Conservation (phyloP, 768 basidiomycete species). For the Naganishia kalamii region DNA sequence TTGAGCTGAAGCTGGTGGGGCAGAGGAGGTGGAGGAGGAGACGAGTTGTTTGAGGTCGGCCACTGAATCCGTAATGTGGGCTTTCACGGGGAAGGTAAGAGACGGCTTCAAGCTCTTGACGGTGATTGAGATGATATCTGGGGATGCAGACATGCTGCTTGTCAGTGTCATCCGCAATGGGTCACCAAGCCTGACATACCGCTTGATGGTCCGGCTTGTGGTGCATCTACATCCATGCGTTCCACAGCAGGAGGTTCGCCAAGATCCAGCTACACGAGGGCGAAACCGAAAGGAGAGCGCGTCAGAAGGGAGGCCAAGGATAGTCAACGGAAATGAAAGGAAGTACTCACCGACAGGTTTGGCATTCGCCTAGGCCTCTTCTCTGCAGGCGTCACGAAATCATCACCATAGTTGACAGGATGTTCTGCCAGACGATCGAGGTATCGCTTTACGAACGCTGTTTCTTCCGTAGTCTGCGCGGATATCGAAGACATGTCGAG, state of each 20-base stretch:
- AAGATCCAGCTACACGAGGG: constrained; percentile 25
- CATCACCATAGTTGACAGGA: constrained; percentile 39
- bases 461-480: constrained; percentile 31
- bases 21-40: constrained; percentile 52
- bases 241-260: constrained; percentile 14
- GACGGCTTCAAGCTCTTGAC: constrained; percentile 91
- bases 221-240: background rate
- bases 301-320: background rate
- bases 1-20: constrained; percentile 62
- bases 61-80: constrained; percentile 74
- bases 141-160: background rate
- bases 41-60: constrained; percentile 70
- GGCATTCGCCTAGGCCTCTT: constrained; percentile 43
- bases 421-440: constrained; percentile 41
- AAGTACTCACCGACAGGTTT: constrained; percentile 37
- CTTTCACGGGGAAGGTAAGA: constrained; percentile 61
- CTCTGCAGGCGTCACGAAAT: constrained; percentile 41
- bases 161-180: background rate
- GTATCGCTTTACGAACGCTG: constrained; percentile 44
- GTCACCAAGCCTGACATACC: constrained; percentile 20
- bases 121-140: constrained; percentile 59
- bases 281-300: background rate
- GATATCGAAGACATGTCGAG: constrained; percentile 6
- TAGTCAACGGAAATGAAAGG: too few species aligned
- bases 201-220: background rate